Evolutionary conservation across 768 basidiomycete species (phyloP), one percentile per base, ranked within the genome.

Genomic region (Naganishia randhawae): DNA sequence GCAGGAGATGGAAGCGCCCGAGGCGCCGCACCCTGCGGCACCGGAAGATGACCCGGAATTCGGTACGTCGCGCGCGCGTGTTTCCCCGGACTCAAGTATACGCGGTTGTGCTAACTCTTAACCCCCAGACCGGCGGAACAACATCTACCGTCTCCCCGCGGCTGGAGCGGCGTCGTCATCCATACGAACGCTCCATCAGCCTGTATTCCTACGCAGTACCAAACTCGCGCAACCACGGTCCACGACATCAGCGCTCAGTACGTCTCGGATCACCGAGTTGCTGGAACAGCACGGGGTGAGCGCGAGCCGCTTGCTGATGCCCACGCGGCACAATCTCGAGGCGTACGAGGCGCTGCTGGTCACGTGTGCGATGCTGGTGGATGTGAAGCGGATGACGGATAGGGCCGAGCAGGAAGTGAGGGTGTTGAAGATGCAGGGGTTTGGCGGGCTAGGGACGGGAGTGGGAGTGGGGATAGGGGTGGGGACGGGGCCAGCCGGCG

Each of bases 351-450:
- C 83, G 16, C 80, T 98, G 17, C 74, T 94, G 51, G 87, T 88
- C 5, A 86, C 89, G 3, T 85, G 90, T 0, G 84, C 84, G 4
- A 83, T 85, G 14, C 80, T 97, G 74, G 84, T 95, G n/a, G 81
- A 97, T 74, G 88, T 87, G 71, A 98, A 97, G 83, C 88, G 90
- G 73, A 82, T 86, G 14, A 85, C 91, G 45, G 95, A 98, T 77
- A 86, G 88, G 76, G 85, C 88, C 3, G 92, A 95, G 22, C 88
- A 89, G 74, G 95, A 98, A 72, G 87, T 92, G 37, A 81, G 87
- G 67, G 85, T 90, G 1, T 73, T 89, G 70, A 87, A 85, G 75
- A 84, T 84, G 63, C 85, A 78, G 61, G 50, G 45, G 22, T 32
- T n/a, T 37, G 35, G 45, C 11, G 35, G 53, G 53, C 14, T 54